Conservation (phyloP, 163 green algal genomes). For the Scenedesmus sp. region DNA sequence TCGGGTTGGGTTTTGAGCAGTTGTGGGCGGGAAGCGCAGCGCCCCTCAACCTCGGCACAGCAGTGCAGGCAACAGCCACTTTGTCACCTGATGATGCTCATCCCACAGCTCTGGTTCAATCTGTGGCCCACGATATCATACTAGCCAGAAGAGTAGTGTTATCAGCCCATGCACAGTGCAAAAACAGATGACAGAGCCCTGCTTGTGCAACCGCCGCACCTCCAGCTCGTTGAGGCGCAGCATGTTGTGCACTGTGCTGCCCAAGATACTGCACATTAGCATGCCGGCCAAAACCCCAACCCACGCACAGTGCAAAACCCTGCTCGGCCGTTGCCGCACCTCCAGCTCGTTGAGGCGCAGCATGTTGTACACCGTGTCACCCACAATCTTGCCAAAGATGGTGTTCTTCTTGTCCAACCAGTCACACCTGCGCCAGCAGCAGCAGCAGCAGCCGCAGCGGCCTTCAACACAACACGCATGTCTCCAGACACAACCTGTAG, state of each 20-base stretch:
- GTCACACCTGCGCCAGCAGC: constrained; percentile 58
- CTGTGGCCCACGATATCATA: no score
- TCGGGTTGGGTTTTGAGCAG: no score
- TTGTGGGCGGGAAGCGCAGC: constrained; percentile 38
- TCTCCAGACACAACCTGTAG: no score
- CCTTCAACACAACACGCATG: neutral
- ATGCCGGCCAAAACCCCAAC: neutral
- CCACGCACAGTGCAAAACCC: neutral
- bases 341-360: constrained; percentile 63
- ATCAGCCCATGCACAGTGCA: no score
- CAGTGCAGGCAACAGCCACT: no score
- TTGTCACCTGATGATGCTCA: no score
- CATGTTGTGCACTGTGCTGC: neutral
- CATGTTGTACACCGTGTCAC: constrained; percentile 97
- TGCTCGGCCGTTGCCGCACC: constrained; percentile 28
- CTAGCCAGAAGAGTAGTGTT: no score
- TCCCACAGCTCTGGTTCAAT: no score
- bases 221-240: neutral
- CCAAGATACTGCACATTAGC: neutral
- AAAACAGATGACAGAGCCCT: no score
- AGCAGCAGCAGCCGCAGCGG: neutral
- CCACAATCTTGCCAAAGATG: constrained; percentile 94
- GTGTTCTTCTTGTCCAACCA: constrained; percentile 96
- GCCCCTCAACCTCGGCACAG: no score
- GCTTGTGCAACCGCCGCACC: neutral